Base-by-base conservation (phyloP, 495 filamentous ascomycete species). In the Hamigera avellanea region DNA sequence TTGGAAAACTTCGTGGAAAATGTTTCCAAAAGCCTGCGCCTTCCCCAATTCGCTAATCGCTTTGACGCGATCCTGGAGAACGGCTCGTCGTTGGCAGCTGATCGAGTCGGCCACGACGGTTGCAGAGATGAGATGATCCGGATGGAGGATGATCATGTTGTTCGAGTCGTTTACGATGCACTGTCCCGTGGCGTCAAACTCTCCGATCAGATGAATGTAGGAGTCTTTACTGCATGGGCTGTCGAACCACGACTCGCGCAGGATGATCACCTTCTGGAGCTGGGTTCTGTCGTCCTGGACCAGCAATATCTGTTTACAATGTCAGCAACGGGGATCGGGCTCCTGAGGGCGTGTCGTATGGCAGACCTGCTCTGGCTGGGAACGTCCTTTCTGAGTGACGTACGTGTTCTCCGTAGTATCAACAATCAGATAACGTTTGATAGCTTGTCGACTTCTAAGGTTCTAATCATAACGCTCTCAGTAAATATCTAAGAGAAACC, bases 91-190 rank as follows among this genome's bases (percentile, higher is more conserved):
- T 42, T 78, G 76, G 50, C 91, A 98, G 27, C 75, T 76, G 49
- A 95, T 88, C 0, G 91, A 93, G 52, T 98, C 91, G 25, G 83
- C 91, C 21, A 98, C 81, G 7, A 89, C 82, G 6, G 88, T 95
- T 2, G 89, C 80, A 8, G 91, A 95, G 35, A 98, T 80, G 15
- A 98, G 73, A 60, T 95, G 88, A 56, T 98, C 91, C 2, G 91
- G 91, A 53, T 98, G 86, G 9, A 98, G 67, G 45, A 98, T 89
- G 26, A 98, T 61, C 64, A 95, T 81, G 47, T 93, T 83, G 36
- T 80, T 64, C 16, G 64, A 57, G 52, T 95, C 84, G 54, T 87
- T 80, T 35, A 94, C 66, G 41, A 85, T 71, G 53, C 76, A 80
- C 41, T 75, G 66, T 5, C 81, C 80, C 8, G 57, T 61, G 3